Conservation (phyloP, 768 basidiomycete species). For the Crepidotus variabilis region DNA sequence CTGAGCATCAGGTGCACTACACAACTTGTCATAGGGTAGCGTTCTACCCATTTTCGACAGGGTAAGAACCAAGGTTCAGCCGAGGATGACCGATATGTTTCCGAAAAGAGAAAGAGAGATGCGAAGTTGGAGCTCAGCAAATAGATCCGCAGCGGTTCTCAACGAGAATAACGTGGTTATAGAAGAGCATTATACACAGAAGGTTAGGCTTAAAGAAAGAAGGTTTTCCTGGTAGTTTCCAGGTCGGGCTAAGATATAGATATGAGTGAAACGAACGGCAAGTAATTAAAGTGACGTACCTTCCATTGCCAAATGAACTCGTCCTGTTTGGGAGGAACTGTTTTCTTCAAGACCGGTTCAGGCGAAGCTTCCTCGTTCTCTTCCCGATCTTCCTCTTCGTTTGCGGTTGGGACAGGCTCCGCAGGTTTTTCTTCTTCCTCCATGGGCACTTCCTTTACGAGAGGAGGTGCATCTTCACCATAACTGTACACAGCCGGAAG, state of each 20-base stretch:
- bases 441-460: slow-evolving; percentile 33
- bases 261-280: slow-evolving; percentile 6
- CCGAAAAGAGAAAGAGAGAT: not conserved
- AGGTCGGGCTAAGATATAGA: slow-evolving; percentile 69
- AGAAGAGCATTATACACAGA: not conserved
- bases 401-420: slow-evolving; percentile 8
- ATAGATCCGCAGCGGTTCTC: not conserved
- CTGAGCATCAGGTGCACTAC: too few species aligned
- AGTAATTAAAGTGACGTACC: slow-evolving; percentile 38
- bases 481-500: slow-evolving; percentile 75
- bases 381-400: slow-evolving; percentile 22
- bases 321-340: slow-evolving; percentile 63
- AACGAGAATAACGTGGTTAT: not conserved
- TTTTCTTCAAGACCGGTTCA: slow-evolving; percentile 23
- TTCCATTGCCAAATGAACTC: slow-evolving; percentile 91
- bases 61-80: too few species aligned
- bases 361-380: slow-evolving; percentile 25
- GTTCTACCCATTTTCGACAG: too few species aligned
- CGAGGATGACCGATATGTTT: not conserved
- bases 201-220: slow-evolving; percentile 63
- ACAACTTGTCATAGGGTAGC: too few species aligned
- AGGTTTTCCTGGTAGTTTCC: slow-evolving; percentile 85
- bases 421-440: slow-evolving; percentile 30
- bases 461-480: slow-evolving; percentile 55
- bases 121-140: not conserved